Evolutionary conservation across 2,329 filamentous ascomycete genomes (phyloP).

Genomic region (Ophiostoma himal-ulmi): DNA sequence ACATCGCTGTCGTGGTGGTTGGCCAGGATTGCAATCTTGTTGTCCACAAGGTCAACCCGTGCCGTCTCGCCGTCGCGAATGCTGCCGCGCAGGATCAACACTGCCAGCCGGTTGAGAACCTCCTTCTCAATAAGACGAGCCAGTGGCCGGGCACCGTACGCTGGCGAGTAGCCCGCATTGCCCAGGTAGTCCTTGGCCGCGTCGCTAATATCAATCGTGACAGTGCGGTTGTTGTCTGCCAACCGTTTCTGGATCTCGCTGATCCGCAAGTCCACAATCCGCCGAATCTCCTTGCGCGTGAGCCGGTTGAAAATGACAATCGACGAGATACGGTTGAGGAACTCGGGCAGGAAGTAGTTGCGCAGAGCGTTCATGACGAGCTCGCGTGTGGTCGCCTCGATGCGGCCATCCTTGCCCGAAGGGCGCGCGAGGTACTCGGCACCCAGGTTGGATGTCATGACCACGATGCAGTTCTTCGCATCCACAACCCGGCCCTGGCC

Average conservation of each 20-base stretch:
- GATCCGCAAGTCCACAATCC: constrained; percentile 88
- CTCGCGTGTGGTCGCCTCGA: constrained; percentile 79
- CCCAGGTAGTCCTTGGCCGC: constrained; percentile 93
- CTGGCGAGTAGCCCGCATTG: constrained; percentile 85
- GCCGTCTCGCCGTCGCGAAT: constrained; percentile 83
- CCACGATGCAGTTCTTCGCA: constrained; percentile 95
- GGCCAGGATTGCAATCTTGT: constrained; percentile 71
- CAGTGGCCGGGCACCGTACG: constrained; percentile 86
- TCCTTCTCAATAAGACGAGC: constrained; percentile 92
- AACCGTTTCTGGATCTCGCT: constrained; percentile 86
- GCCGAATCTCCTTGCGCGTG: constrained; percentile 80
- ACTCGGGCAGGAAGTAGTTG: constrained; percentile 96
- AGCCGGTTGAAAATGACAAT: constrained; percentile 98
- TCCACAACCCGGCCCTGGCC: constrained; percentile 93
- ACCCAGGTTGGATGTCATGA: constrained; percentile 97
- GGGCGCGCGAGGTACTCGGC: constrained; percentile 87
- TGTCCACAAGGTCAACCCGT: constrained; percentile 69
- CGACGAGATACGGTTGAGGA: constrained; percentile 95
- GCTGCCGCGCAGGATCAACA: constrained; percentile 79
- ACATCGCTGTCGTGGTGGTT: constrained; percentile 65
- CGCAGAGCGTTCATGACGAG: constrained; percentile 86
- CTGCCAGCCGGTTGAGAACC: constrained; percentile 86
- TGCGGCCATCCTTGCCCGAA: constrained; percentile 69
- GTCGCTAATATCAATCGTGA: constrained; percentile 72
- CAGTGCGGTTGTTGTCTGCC: constrained; percentile 75